Conservation (phyloP, 768 basidiomycete species). For the Cystobasidiopsis lactophilus region DNA sequence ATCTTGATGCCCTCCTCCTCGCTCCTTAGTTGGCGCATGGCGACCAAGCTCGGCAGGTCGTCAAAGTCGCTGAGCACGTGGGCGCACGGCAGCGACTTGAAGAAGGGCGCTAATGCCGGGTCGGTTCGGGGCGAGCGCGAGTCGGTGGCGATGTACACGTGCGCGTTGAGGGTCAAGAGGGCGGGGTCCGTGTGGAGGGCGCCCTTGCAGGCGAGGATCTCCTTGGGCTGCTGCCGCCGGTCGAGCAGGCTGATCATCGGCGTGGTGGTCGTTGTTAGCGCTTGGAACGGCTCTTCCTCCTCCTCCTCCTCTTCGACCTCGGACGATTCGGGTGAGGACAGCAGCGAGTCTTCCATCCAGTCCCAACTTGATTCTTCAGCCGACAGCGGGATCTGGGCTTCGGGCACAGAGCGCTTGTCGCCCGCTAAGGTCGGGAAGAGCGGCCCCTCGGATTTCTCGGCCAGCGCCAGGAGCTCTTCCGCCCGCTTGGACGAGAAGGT, state of each 20-base stretch:
- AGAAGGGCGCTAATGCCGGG: conserved; percentile 31
- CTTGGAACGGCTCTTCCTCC: too few relatives aligned
- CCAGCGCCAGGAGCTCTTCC: background rate
- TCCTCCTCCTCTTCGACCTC: too few relatives aligned
- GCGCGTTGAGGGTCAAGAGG: conserved; percentile 32
- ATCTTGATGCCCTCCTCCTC: conserved; percentile 33
- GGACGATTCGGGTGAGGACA: too few relatives aligned
- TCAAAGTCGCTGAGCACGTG: conserved; percentile 38
- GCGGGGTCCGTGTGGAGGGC: conserved; percentile 24
- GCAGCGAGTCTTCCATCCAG: too few relatives aligned
- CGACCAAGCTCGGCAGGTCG: background rate
- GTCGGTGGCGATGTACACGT: conserved; percentile 47
- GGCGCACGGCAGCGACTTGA: conserved; percentile 39
- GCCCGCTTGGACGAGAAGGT: background rate
- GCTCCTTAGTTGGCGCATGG: conserved; percentile 26
- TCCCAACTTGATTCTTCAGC: too few relatives aligned
- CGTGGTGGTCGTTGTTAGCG: background rate
- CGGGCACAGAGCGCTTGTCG: too few relatives aligned
- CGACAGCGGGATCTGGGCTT: too few relatives aligned
- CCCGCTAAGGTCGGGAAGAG: too few relatives aligned
- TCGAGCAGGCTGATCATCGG: background rate
- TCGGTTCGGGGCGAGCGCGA: conserved; percentile 27
- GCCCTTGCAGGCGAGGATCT: conserved; percentile 24
- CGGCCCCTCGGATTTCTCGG: too few relatives aligned
- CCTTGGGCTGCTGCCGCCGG: background rate